A percentile compares a stretch with the other conserved stretches of the same genome.
phyloP scores from a whole-genome alignment of 805 yeast species.

The Diddensiella transvaalensis region DNA sequence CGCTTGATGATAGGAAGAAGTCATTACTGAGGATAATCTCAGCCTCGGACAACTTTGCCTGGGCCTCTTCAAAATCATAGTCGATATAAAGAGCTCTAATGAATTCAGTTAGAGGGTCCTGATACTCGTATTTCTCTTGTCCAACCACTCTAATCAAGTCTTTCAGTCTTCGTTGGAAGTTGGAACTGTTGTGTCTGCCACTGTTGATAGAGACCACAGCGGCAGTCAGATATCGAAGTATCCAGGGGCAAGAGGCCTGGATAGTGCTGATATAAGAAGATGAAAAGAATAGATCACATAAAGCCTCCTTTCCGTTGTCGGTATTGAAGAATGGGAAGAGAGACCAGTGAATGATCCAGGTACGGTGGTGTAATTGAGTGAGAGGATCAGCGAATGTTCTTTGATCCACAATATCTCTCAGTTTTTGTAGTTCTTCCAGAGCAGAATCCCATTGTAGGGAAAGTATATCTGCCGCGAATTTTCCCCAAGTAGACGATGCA shows the following conservation, averaged over 20 bases:
- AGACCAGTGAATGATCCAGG: slow-evolving; percentile 70
- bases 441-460: slow-evolving; percentile 52
- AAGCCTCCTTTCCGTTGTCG: slow-evolving; percentile 49
- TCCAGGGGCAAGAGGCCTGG: slow-evolving; percentile 72
- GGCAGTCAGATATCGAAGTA: slow-evolving; percentile 59
- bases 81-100: slow-evolving; percentile 53
- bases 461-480: slow-evolving; percentile 57
- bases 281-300: slow-evolving; percentile 55
- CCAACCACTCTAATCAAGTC: slow-evolving; percentile 55
- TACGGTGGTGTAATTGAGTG: slow-evolving; percentile 57
- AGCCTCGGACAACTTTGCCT: slow-evolving; percentile 45
- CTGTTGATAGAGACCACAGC: slow-evolving; percentile 42
- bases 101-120: slow-evolving; percentile 60
- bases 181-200: slow-evolving; percentile 31
- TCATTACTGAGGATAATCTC: slow-evolving; percentile 49
- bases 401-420: slow-evolving; percentile 57
- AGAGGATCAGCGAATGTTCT: slow-evolving; percentile 51
- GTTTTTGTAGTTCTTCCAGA: slow-evolving; percentile 48
- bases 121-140: slow-evolving; percentile 62
- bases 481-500: slow-evolving; percentile 64
- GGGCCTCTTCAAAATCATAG: slow-evolving; percentile 55
- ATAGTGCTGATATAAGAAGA: slow-evolving; percentile 61
- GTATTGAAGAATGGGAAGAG: slow-evolving; percentile 58
- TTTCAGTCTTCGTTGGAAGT: slow-evolving; percentile 51
- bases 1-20: slow-evolving; percentile 49